A percentile compares a stretch with the other conserved stretches of the same genome.
phyloP scores from a whole-genome alignment of 31 red algal genomes.

The Asparagopsis taxiformis region DNA sequence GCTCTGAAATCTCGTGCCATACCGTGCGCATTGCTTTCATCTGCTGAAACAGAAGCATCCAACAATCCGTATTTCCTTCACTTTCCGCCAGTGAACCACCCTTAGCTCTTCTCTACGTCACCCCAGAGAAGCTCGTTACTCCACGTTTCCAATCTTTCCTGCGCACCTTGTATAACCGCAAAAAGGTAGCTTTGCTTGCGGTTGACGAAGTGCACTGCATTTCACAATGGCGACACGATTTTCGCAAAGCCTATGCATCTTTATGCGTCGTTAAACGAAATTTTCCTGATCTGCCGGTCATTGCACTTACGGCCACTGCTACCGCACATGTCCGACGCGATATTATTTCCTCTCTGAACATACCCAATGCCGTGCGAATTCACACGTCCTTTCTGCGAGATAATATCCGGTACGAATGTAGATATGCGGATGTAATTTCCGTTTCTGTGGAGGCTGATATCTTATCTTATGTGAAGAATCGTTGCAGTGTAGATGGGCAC shows the following conservation, averaged over 20 bases:
- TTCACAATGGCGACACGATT: constrained; percentile 91
- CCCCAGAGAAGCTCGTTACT: constrained; percentile 76
- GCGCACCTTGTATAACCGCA: constrained; percentile 7
- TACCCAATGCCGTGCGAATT: constrained; percentile 29
- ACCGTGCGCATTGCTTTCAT: constrained; percentile 41
- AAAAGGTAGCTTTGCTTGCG: constrained; percentile 55
- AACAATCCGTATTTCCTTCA: constrained; percentile 20
- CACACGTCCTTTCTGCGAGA: constrained; percentile 71
- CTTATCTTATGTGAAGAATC: constrained; percentile 18
- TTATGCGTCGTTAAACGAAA: constrained; percentile 42
- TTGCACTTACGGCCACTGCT: constrained; percentile 94
- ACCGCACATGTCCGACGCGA: constrained; percentile 49
- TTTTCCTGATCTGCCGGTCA: constrained; percentile 73
- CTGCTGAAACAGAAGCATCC: constrained; percentile 13
- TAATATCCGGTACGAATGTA: constrained; percentile 80
- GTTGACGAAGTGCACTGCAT: constrained; percentile 98
- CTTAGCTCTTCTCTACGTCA: constrained; percentile 68
- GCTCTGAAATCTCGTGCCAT: constrained; percentile 35
- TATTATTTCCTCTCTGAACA: constrained; percentile 49
- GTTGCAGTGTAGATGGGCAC: not conserved
- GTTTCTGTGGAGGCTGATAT: constrained; percentile 49
- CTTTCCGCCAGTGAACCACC: constrained; percentile 8
- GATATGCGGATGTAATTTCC: constrained; percentile 39
- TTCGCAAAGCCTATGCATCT: constrained; percentile 77
- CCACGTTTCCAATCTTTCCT: constrained; percentile 21